Conservation (phyloP, 164 flowering plant genomes). For the Stephania cephalantha region DNA sequence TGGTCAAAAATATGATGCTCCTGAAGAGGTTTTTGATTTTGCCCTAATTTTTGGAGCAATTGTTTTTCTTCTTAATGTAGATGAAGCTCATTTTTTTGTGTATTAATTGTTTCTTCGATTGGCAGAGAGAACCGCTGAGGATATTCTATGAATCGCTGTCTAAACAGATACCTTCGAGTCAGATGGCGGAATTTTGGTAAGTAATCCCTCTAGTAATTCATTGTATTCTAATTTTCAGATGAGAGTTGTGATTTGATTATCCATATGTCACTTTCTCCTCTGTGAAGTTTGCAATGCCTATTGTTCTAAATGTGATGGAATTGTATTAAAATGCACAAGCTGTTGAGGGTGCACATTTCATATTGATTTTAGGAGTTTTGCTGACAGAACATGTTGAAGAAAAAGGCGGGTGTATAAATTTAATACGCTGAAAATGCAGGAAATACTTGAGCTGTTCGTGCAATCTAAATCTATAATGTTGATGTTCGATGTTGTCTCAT, state of each 20-base stretch:
- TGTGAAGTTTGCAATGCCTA: background rate
- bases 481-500: too few species aligned
- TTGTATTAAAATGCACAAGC: background rate
- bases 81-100: background rate
- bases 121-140: constrained; percentile 90
- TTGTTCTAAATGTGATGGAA: background rate
- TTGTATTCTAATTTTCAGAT: background rate
- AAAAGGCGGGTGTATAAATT: background rate
- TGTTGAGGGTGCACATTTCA: background rate
- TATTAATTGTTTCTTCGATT: constrained; percentile 6
- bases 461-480: too few species aligned
- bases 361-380: too few species aligned
- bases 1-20: constrained; percentile 86
- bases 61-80: background rate
- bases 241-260: background rate
- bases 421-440: too few species aligned
- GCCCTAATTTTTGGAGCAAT: background rate
- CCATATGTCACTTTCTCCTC: background rate
- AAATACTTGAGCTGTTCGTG: too few species aligned
- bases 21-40: constrained; percentile 66
- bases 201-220: constrained; percentile 15
- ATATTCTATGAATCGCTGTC: constrained; percentile 87
- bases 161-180: constrained; percentile 87
- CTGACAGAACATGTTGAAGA: background rate
- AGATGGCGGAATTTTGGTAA: constrained; percentile 98